Base-by-base conservation (phyloP, 2,329 filamentous ascomycete species). In the Pseudonectria buxi region DNA sequence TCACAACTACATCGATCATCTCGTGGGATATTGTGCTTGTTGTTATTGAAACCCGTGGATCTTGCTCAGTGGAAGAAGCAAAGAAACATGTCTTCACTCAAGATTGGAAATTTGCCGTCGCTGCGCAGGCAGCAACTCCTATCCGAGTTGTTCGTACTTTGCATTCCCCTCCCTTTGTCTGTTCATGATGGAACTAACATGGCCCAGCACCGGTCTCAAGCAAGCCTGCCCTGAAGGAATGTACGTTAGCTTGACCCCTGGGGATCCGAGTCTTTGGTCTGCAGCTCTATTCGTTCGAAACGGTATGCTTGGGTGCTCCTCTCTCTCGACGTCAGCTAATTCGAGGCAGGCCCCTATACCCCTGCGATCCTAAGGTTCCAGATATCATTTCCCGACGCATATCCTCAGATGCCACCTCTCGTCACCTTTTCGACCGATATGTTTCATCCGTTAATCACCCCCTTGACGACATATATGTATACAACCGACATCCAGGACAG, bases 391-490 rank as follows among this genome's bases (percentile, higher is more conserved):
- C 86, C 89, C 25, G 71, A 83, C 41, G 72, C 74, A 26, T 95
- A 94, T 57, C 90, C 90, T 10, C 65, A 72, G 33, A 65, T 86
- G 14, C 86, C 90, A 33, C 92, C 92, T 9, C 70, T 89, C 13
- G 78, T 98, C 46, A 90, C 83, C 36, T 95, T 98, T 61, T 76
- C 79, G 30, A 94, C 86, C 49, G 90, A 96, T 57, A 83, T 96
- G 48, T 98, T 96, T 60, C 90, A 98, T 58, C 90, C 90, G 13
- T 72, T 98, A 28, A 81, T 96, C 47, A 88, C 89, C 7, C 89
- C 92, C 26, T 72, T 94, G 43, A 95, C 88, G n/a, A 95, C 87
- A 4, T 94, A 95, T 63, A 92, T 86, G 56, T 94, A 94, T 66
- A 84, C 86, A 28, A 88, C 86, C 43, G 81, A 83, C 38, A 78